Evolutionary conservation across 2,329 filamentous ascomycete species (phyloP).

Genomic region (Colletotrichum lini): DNA sequence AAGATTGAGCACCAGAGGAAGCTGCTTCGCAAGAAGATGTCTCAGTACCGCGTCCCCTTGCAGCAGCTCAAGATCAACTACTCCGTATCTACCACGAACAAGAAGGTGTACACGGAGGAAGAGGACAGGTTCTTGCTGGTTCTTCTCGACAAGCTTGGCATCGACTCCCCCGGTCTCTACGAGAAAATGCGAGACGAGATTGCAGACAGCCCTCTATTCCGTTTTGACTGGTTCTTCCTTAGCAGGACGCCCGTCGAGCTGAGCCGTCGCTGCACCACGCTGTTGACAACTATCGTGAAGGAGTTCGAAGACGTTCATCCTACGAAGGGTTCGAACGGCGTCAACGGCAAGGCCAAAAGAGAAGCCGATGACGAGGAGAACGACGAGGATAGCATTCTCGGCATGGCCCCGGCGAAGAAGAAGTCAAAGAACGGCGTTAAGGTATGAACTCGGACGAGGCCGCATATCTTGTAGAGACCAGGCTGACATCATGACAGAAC

Average conservation of each 20-base stretch:
- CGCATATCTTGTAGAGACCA: conserved; percentile 9
- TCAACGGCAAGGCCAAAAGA: conserved; percentile 81
- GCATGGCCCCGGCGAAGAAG: conserved; percentile 91
- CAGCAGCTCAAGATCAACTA: conserved; percentile 99
- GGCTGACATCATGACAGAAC: conserved; percentile 71
- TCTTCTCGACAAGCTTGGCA: conserved; percentile 90
- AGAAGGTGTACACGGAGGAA: conserved; percentile 99
- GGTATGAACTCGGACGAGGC: conserved; percentile 65
- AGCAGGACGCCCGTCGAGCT: conserved; percentile 95
- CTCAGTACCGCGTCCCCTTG: conserved; percentile 95
- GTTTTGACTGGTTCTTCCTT: conserved; percentile 99
- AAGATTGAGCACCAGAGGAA: conserved; percentile 94
- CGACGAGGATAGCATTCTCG: conserved; percentile 84
- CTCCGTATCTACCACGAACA: conserved; percentile 98
- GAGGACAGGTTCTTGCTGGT: conserved; percentile 97
- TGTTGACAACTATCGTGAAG: conserved; percentile 93
- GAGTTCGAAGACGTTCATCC: conserved; percentile 85
- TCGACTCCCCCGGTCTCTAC: conserved; percentile 91
- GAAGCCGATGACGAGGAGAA: conserved; percentile 86
- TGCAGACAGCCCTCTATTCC: conserved; percentile 92
- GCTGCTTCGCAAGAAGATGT: conserved; percentile 94
- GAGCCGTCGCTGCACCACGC: conserved; percentile 90
- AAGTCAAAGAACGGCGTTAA: conserved; percentile 92
- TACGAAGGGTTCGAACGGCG: conserved; percentile 67
- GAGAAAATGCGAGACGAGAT: conserved; percentile 98